Evolutionary conservation across 345 rosid genomes (phyloP), one percentile per base, ranked within the genome.

Genomic region (Citrus maxima): DNA sequence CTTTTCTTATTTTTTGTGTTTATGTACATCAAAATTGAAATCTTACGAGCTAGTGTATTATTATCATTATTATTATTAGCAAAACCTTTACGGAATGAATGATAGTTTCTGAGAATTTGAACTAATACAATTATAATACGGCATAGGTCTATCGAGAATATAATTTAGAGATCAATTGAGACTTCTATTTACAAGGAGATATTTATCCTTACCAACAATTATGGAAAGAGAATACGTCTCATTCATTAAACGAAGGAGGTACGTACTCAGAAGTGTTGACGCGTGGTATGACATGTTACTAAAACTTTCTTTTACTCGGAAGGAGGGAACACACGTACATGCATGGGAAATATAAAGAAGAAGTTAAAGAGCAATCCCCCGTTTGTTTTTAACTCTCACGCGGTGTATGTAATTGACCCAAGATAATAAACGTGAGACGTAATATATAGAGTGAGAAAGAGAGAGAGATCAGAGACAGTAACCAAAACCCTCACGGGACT

Each of bases 381-480:
- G 73, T 32, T 2, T 40, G 77, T 3, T 83, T 83, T 69, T 73
- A 82, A 78, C 83, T 54, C 58, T 86, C 88, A 78, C 84, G 83
- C 84, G 73, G 56, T 79, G 70, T 80, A 77, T 84, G 90, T 86
- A 87, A 88, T 86, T 85, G 89, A 85, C 59, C 81, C 89, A 80
- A 82, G 85, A 69, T 88, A 79, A 85, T 85, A 88, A 78, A 81
- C 94, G 91, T 90, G 92, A 87, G 89, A 84, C 74, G 82, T 84
- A 79, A 80, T 80, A 69, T 75, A 67, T 72, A 30, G 13, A 27
- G 34, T 42, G 49, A 42, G 49, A 10, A 42, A 46, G 18, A 46
- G 51, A 46, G 51, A 46, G 51, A 46, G 51, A 46, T 46, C 51
- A 46, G 74, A 46, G 76, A 56, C 66, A 22, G 65, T 51, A 59